Conservation (phyloP, 2,329 filamentous ascomycete genomes). For the Penicillium sp. region DNA sequence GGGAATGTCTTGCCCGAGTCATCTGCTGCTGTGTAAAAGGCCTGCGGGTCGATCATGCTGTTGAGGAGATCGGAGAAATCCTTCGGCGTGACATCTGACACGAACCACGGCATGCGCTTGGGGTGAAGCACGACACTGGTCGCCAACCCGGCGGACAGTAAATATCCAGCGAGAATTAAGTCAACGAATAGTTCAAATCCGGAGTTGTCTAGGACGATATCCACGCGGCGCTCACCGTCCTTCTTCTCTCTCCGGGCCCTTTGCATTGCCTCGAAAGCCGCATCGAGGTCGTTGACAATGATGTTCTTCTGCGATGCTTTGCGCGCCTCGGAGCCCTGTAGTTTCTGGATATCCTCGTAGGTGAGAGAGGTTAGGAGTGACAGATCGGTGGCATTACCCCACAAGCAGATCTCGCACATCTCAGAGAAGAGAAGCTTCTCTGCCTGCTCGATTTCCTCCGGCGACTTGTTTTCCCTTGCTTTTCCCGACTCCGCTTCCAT, state of each 20-base stretch:
- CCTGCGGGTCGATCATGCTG: conserved; percentile 65
- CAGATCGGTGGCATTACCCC: conserved; percentile 93
- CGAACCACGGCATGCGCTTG: conserved; percentile 95
- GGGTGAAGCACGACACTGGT: conserved; percentile 82
- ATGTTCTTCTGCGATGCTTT: conserved; percentile 88
- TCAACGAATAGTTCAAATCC: conserved; percentile 97
- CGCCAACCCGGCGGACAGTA: conserved; percentile 74
- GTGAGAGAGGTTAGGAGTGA: conserved; percentile 81
- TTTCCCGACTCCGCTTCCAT: conserved; percentile 54
- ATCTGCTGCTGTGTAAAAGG: conserved; percentile 72
- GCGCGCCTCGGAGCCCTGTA: conserved; percentile 79
- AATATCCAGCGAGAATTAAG: conserved; percentile 79
- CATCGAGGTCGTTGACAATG: conserved; percentile 70
- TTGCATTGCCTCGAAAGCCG: conserved; percentile 49
- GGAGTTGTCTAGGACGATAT: conserved; percentile 93
- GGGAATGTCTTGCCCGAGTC: conserved; percentile 49
- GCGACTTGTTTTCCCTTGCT: conserved; percentile 28
- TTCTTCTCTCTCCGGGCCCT: conserved; percentile 49
- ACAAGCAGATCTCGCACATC: conserved; percentile 93
- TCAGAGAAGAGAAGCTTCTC: conserved; percentile 75
- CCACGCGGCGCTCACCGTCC: conserved; percentile 63
- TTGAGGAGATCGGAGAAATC: conserved; percentile 79
- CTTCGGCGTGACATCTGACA: conserved; percentile 79
- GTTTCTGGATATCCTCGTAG: conserved; percentile 92
- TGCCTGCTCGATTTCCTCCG: conserved; percentile 52